Conservation (phyloP, 2,329 filamentous ascomycete species). For the Polytolypa hystricis region DNA sequence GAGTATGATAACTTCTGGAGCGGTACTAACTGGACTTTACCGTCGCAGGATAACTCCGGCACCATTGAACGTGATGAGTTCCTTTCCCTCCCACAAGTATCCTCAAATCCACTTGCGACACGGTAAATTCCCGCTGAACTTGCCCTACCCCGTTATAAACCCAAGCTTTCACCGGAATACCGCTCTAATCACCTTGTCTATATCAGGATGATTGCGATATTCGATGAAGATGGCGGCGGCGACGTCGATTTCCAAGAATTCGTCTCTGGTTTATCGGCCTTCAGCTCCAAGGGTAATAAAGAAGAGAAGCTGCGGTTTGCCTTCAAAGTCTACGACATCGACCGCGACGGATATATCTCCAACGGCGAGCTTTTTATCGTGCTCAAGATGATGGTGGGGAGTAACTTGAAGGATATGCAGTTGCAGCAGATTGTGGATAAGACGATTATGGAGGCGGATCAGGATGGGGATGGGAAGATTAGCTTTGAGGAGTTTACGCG, state of each 20-base stretch:
- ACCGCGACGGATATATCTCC: constrained; percentile 95
- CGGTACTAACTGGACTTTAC: neutral
- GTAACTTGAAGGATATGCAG: constrained; percentile 97
- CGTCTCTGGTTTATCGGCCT: constrained; percentile 85
- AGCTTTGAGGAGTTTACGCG: constrained; percentile 98
- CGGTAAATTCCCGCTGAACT: constrained; percentile 46
- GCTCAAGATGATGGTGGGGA: constrained; percentile 99
- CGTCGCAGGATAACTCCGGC: constrained; percentile 79
- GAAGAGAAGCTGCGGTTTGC: constrained; percentile 96
- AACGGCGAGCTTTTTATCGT: constrained; percentile 99
- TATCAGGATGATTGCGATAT: constrained; percentile 90
- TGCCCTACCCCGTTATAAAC: neutral
- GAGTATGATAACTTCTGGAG: neutral
- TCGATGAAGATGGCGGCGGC: constrained; percentile 95
- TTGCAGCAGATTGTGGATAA: constrained; percentile 98
- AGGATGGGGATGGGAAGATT: constrained; percentile 93
- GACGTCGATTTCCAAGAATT: constrained; percentile 99
- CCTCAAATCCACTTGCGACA: constrained; percentile 92
- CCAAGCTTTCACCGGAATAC: neutral
- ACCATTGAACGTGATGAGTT: constrained; percentile 99
- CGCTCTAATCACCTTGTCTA: neutral
- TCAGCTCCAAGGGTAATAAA: constrained; percentile 97
- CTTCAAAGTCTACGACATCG: constrained; percentile 99
- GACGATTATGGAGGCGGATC: constrained; percentile 98
- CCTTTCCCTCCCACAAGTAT: constrained; percentile 91